Evolutionary conservation across 345 rosid species (phyloP).

Genomic region (Rhodamnia argentea): DNA sequence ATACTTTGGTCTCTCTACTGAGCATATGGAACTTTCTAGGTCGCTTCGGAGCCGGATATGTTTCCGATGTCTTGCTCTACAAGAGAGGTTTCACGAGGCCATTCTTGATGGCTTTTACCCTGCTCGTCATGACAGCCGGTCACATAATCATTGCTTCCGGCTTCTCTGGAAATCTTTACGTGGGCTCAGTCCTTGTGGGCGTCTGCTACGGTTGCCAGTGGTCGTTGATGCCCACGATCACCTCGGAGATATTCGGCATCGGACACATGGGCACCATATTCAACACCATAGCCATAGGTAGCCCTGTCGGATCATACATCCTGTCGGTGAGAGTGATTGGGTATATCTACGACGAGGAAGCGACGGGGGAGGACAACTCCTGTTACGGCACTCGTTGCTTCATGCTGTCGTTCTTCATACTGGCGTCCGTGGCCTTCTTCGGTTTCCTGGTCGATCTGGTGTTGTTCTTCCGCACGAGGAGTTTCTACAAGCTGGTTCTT

Average conservation of each 20-base stretch:
- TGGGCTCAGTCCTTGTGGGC: conserved; percentile 66
- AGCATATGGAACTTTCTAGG: conserved; percentile 95
- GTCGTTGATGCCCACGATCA: conserved; percentile 80
- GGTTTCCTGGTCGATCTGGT: conserved; percentile 47
- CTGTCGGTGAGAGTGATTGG: conserved; percentile 79
- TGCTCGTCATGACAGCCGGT: conserved; percentile 47
- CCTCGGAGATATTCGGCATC: conserved; percentile 66
- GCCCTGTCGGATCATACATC: conserved; percentile 80
- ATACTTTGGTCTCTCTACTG: conserved; percentile 60
- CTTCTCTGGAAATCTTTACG: conserved; percentile 43
- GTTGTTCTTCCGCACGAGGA: conserved; percentile 48
- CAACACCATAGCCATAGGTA: conserved; percentile 74
- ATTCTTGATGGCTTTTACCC: conserved; percentile 54
- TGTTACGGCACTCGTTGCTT: conserved; percentile 71
- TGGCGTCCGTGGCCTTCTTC: conserved; percentile 52
- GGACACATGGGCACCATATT: conserved; percentile 81
- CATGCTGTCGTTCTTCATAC: conserved; percentile 61
- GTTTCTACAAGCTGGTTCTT: conserved; percentile 42
- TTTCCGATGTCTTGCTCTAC: conserved; percentile 62
- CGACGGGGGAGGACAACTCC: conserved; percentile 28
- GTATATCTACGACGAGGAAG: conserved; percentile 53
- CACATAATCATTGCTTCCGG: conserved; percentile 69
- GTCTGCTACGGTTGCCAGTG: conserved; percentile 79
- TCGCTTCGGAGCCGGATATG: conserved; percentile 74
- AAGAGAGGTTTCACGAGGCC: conserved; percentile 70